These are phyloP conservation scores for Licmophora abbreviata DNA, from an alignment of 108 stramenopile species.

Conservation along the genomic window DNA sequence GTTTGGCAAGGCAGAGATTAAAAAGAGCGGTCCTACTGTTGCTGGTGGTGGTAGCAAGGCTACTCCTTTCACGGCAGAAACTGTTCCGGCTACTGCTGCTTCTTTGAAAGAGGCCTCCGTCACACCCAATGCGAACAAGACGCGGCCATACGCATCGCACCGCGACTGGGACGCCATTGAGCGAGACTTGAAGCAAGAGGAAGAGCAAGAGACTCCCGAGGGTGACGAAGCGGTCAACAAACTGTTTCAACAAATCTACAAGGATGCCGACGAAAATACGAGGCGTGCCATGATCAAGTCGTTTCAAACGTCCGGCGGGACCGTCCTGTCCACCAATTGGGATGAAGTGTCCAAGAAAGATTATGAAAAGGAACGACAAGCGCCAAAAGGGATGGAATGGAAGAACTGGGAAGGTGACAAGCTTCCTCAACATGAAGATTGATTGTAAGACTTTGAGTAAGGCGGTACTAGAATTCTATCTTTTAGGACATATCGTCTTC, in stretches of 20 bases:
- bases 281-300: constrained; percentile 95
- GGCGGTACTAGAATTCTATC: too few species aligned
- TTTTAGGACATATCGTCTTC: neutral
- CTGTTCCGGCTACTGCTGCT: constrained; percentile 6
- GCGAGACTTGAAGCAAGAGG: constrained; percentile 60
- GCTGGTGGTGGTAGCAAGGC: constrained; percentile 4
- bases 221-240: constrained; percentile 95
- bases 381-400: constrained; percentile 94
- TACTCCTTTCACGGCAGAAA: neutral
- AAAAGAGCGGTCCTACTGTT: neutral
- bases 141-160: constrained; percentile 73
- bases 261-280: constrained; percentile 83
- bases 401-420: constrained; percentile 48
- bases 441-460: too few species aligned
- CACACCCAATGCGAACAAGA: constrained; percentile 12
- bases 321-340: constrained; percentile 96
- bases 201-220: constrained; percentile 91
- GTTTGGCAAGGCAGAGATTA: constrained; percentile 29
- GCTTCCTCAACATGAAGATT: neutral
- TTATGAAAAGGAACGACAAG: constrained; percentile 94
- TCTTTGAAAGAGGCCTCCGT: too few species aligned
- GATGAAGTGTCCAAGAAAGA: constrained; percentile 93
- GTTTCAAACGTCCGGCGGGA: constrained; percentile 96
- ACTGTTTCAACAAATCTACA: constrained; percentile 95
- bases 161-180: constrained; percentile 88